A percentile compares a stretch with the other conserved stretches of the same genome.
Evolutionary conservation across 108 stramenopile species (phyloP).

Genomic region (Skeletonema tropicum): DNA sequence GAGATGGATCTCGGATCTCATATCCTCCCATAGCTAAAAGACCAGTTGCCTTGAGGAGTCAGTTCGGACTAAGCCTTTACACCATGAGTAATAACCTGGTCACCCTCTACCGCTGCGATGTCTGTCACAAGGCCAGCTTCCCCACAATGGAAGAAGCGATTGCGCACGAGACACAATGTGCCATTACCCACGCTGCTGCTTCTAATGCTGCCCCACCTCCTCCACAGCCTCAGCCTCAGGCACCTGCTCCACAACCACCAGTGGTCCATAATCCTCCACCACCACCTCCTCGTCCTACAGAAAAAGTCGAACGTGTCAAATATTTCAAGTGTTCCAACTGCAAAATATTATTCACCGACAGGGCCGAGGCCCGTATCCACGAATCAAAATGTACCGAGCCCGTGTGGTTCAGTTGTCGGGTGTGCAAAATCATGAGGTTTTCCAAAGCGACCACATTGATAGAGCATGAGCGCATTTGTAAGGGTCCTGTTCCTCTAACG

Average conservation of each 20-base stretch:
- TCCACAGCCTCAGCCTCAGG: background rate
- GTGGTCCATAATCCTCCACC: background rate
- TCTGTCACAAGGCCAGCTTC: background rate
- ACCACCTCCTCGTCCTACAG: background rate
- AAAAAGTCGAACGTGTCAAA: background rate
- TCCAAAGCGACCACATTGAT: background rate
- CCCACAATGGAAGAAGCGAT: background rate
- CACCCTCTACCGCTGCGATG: background rate
- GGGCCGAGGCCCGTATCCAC: background rate
- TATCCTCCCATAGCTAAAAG: no score
- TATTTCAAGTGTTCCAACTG: slow-evolving; percentile 3
- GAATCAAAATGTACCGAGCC: background rate
- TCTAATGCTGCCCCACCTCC: background rate
- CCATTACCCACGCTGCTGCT: background rate
- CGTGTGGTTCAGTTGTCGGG: slow-evolving; percentile 3
- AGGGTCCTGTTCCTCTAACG: background rate
- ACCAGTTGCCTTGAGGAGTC: background rate
- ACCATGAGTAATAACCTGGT: slow-evolving; percentile 1
- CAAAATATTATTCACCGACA: slow-evolving; percentile 2
- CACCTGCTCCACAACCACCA: background rate
- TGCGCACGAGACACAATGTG: background rate
- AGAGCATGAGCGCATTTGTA: background rate
- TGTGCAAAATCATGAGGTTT: slow-evolving; percentile 3
- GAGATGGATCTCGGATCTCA: no score
- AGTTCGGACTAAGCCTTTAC: background rate